These are phyloP conservation scores for Fragaria iinumae DNA, from an alignment of 306 rosid species.

Conservation along the genomic window DNA sequence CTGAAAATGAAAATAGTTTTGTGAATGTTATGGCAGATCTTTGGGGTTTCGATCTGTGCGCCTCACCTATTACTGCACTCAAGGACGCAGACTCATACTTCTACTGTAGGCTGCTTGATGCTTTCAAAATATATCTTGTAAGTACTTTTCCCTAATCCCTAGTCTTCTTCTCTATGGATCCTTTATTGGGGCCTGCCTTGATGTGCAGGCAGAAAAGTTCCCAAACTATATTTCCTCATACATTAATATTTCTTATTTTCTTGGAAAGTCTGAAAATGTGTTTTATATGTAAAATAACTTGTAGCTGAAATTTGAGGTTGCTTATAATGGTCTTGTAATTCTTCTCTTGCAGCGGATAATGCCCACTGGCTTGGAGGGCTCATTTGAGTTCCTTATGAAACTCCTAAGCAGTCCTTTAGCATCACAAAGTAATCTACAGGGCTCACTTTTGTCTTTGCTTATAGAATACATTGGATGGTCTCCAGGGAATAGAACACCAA, in stretches of 20 bases:
- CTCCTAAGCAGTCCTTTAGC: conserved; percentile 61
- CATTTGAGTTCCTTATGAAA: conserved; percentile 68
- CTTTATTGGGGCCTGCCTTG: neutral
- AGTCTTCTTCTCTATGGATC: conserved; percentile 15
- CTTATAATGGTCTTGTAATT: conserved; percentile 21
- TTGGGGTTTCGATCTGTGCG: conserved; percentile 55
- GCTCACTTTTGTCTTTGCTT: conserved; percentile 74
- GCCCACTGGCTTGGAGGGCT: conserved; percentile 60
- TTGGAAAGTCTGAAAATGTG: neutral
- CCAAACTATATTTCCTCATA: neutral
- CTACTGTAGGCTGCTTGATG: conserved; percentile 65
- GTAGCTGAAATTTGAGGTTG: conserved; percentile 7
- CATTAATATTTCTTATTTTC: neutral
- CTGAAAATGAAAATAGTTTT: conserved; percentile 40
- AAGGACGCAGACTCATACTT: conserved; percentile 53
- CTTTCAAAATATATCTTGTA: conserved; percentile 71
- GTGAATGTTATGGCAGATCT: conserved; percentile 47
- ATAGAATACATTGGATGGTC: conserved; percentile 63
- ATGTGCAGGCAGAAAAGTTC: neutral
- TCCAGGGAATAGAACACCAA: conserved; percentile 53
- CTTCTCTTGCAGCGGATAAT: conserved; percentile 55
- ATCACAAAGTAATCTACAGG: conserved; percentile 51
- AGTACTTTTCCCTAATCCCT: conserved; percentile 25
- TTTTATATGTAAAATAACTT: neutral
- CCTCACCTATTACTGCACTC: conserved; percentile 31